A percentile compares a stretch with the other conserved stretches of the same genome.
phyloP scores from a whole-genome alignment of 495 filamentous ascomycete genomes.

The Annulohypoxylon moriforme region DNA sequence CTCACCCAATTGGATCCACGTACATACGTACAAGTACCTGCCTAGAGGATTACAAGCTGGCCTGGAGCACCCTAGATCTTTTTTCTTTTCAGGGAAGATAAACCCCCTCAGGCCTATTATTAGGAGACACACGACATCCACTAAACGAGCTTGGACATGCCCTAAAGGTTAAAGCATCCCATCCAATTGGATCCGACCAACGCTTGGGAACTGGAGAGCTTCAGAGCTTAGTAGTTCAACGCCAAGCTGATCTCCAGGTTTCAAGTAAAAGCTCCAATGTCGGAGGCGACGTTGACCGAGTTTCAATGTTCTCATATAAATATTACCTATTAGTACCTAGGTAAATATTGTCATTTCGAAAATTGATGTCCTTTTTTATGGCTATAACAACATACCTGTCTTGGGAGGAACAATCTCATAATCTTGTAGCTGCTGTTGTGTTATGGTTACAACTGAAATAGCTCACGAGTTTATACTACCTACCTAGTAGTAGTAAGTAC shows the following conservation, averaged over 20 bases:
- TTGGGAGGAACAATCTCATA: neutral
- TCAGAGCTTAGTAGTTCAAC: slow-evolving; percentile 1
- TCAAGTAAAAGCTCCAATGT: slow-evolving; percentile 23
- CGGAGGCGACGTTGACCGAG: slow-evolving; percentile 13
- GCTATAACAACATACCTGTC: too few species aligned
- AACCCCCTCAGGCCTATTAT: too few species aligned
- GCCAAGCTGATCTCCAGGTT: slow-evolving; percentile 35
- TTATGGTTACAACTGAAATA: neutral
- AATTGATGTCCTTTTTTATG: neutral
- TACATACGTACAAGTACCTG: too few species aligned
- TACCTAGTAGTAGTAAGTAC: too few species aligned
- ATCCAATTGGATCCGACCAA: slow-evolving; percentile 4
- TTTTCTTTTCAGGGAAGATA: too few species aligned
- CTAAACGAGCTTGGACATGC: too few species aligned
- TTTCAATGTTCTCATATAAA: slow-evolving; percentile 9
- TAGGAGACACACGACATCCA: too few species aligned
- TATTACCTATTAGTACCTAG: neutral
- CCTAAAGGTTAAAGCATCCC: slow-evolving; percentile 1
- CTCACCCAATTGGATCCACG: too few species aligned
- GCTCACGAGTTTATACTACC: neutral
- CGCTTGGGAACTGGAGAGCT: neutral
- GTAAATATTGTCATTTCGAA: neutral
- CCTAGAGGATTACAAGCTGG: too few species aligned
- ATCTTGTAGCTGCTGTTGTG: neutral
- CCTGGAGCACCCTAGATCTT: too few species aligned